Evolutionary conservation across 2,329 filamentous ascomycete genomes (phyloP).

Genomic region (Neopestalotiopsis sp.): DNA sequence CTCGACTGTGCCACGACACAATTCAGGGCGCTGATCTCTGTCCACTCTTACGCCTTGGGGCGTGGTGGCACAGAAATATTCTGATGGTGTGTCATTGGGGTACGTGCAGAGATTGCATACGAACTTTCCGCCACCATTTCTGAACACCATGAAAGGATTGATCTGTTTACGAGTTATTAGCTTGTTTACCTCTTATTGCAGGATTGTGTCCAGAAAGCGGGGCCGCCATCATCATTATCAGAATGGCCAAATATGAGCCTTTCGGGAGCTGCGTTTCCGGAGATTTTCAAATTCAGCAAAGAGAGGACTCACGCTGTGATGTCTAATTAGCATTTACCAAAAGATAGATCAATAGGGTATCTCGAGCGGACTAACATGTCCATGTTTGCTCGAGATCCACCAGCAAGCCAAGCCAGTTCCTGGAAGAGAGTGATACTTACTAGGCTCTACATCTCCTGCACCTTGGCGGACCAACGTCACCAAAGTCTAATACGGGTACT

Average conservation of each 20-base stretch:
- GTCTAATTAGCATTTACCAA: not conserved
- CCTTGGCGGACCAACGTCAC: conserved; percentile 85
- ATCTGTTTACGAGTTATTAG: conserved; percentile 69
- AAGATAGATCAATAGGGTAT: not conserved
- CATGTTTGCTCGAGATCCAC: not conserved
- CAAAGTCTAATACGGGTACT: conserved; percentile 94
- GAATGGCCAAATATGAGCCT: not conserved
- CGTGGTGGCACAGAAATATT: conserved; percentile 93
- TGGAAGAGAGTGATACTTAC: not conserved
- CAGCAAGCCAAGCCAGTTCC: not conserved
- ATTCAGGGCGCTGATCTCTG: conserved; percentile 84
- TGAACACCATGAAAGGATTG: conserved; percentile 99
- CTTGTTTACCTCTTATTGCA: not conserved
- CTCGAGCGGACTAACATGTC: conserved; percentile 32
- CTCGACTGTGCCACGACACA: conserved; percentile 91
- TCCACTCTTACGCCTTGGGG: conserved; percentile 87
- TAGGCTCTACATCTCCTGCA: conserved; percentile 79
- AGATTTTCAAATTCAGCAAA: not conserved
- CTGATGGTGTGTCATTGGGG: conserved; percentile 88
- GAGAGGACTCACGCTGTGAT: not conserved
- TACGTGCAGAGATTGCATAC: conserved; percentile 98
- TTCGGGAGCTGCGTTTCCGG: not conserved
- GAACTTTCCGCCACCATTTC: conserved; percentile 91
- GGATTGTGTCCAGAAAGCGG: not conserved
- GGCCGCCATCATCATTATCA: not conserved